These are phyloP conservation scores for Lasiosphaeria hispida DNA, from an alignment of 495 filamentous ascomycete species.

Conservation along the genomic window DNA sequence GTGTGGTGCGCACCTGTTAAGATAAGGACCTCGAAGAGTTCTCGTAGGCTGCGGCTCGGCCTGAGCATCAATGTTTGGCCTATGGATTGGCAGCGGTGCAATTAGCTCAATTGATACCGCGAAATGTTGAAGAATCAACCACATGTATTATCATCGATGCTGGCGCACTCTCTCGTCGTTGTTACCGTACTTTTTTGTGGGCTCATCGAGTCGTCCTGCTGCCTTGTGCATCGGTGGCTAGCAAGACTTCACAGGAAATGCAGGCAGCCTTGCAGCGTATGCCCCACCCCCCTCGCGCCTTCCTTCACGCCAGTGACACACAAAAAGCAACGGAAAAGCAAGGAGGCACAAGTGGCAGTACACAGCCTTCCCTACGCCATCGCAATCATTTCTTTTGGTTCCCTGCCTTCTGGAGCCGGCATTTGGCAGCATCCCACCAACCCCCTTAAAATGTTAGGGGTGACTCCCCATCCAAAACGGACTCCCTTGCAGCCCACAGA, in stretches of 20 bases:
- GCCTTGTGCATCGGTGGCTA: conserved; percentile 19
- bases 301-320: background rate
- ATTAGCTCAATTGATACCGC: conserved; percentile 11
- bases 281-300: conserved; percentile 8
- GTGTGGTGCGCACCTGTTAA: conserved; percentile 25
- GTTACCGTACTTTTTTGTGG: too few relatives aligned
- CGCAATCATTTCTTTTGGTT: background rate
- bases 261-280: conserved; percentile 30
- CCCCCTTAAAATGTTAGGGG: conserved; percentile 1
- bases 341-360: background rate
- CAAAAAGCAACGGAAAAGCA: conserved; percentile 6
- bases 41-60: background rate
- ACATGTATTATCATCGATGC: background rate
- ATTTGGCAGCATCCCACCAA: conserved; percentile 8
- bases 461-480: conserved; percentile 15
- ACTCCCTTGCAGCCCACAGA: conserved; percentile 13
- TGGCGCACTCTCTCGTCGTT: background rate
- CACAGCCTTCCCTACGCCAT: conserved; percentile 14
- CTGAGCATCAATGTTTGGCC: conserved; percentile 17
- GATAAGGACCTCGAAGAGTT: conserved; percentile 3
- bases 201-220: conserved; percentile 12
- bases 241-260: conserved; percentile 22
- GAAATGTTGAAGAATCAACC: background rate
- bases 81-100: background rate
- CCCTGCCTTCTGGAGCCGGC: conserved; percentile 11